Evolutionary conservation across 2,329 filamentous ascomycete genomes (phyloP), one percentile per base, ranked within the genome.

Genomic region (Beauveria scarabaeidicola): DNA sequence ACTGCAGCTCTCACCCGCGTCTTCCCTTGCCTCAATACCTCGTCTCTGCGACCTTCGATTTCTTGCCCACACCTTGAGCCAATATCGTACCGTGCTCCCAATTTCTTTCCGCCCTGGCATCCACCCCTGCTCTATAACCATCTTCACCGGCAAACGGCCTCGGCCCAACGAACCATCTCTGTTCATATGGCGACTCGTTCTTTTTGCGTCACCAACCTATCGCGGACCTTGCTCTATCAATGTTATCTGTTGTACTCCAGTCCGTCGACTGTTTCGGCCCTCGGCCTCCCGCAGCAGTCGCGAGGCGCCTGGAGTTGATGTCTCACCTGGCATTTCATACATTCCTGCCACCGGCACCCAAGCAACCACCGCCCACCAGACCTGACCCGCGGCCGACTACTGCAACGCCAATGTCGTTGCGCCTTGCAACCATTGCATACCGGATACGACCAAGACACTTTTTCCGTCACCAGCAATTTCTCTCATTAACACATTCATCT

Each of bases 301-400:
- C 38, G 36, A 54, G 52, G 27, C 36, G 41, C 41, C 27, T 47
- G 29, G 3, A 17, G 23, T 38, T 15, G 5, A 48, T 61, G 59
- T 61, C 59, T 61, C 47, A 52, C n/a, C 27, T 57, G 48, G 52
- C 59, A 61, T 61, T 61, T 50, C 23, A 41, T 32, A 15, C 58
- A 54, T 54, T 60, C 53, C 59, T 43, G 29, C n/a, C 19, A 53
- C 43, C 52, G 52, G 58, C 40, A 55, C 25, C 36, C 23, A 29
- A 50, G 51, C 58, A 53, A 59, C 58, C 51, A 46, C 5, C 43
- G 19, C 9, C 21, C 44, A 46, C 36, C 19, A 25, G 3, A 23
- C 32, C 38, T 10, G 40, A 19, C 27, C 32, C 23, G n/a, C 11
- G 27, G 5, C 7, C 41, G 25, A 15, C 38, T 23, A 52, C 47